These are phyloP conservation scores for Xylaria bambusicola DNA, from an alignment of 495 filamentous ascomycete species.

Conservation along the genomic window DNA sequence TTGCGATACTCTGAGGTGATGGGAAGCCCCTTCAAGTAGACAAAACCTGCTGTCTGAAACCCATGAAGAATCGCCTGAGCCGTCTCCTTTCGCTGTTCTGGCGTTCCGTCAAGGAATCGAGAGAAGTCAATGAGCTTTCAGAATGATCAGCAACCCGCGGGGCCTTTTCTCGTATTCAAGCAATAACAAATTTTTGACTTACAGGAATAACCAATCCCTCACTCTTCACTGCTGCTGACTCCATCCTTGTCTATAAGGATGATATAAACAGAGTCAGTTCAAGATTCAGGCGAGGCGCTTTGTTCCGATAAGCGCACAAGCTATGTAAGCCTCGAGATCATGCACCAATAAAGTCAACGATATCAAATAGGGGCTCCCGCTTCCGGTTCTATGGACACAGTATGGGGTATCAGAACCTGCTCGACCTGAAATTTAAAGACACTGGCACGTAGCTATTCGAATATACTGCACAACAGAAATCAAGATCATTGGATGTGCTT, in stretches of 20 bases:
- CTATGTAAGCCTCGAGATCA: neutral
- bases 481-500: neutral
- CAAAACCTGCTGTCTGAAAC: slow-evolving; percentile 85
- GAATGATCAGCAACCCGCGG: too few relatives aligned
- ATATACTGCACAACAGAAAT: neutral
- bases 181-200: slow-evolving; percentile 31
- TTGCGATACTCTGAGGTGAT: slow-evolving; percentile 63
- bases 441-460: neutral
- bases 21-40: slow-evolving; percentile 81
- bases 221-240: slow-evolving; percentile 60
- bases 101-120: slow-evolving; percentile 66
- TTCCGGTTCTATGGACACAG: too few relatives aligned
- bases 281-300: too few relatives aligned
- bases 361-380: neutral
- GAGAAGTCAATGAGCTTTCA: slow-evolving; percentile 87
- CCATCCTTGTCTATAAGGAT: slow-evolving; percentile 35
- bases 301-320: neutral
- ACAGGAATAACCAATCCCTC: slow-evolving; percentile 73
- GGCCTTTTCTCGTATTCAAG: too few relatives aligned
- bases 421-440: too few relatives aligned
- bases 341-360: too few relatives aligned
- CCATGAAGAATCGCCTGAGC: slow-evolving; percentile 73
- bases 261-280: neutral
- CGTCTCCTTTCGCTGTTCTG: slow-evolving; percentile 62
- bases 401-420: too few relatives aligned